Percentiles rank a stretch among this genome's conserved stretches.
phyloP scores from a whole-genome alignment of 257 asterid species.

The Rubia yunnanensis region DNA sequence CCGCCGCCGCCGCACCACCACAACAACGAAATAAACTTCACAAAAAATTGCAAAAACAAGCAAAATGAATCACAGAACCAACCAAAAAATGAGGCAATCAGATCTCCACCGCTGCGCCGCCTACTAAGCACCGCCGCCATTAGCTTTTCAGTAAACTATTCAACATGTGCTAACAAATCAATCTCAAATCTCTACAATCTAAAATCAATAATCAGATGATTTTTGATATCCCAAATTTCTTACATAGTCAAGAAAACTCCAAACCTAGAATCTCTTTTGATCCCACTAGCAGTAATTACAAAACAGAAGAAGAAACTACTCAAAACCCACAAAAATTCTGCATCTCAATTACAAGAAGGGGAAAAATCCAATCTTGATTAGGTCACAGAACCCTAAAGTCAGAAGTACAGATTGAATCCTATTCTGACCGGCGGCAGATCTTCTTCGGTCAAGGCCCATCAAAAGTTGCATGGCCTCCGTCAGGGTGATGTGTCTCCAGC shows the following conservation, averaged over 20 bases:
- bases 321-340: background rate
- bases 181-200: background rate
- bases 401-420: slow-evolving; percentile 12
- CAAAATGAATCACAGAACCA: too few species aligned
- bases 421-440: too few species aligned
- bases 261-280: slow-evolving; percentile 3
- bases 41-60: too few species aligned
- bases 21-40: too few species aligned
- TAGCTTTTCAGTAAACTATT: too few species aligned
- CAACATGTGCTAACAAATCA: slow-evolving; percentile 6
- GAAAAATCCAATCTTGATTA: background rate
- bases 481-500: too few species aligned
- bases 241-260: background rate
- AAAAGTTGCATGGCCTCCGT: too few species aligned
- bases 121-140: too few species aligned
- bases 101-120: too few species aligned
- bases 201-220: background rate
- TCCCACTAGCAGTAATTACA: background rate
- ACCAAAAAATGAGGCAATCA: too few species aligned
- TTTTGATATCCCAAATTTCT: background rate
- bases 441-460: too few species aligned
- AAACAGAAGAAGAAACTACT: background rate
- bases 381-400: slow-evolving; percentile 9
- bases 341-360: background rate
- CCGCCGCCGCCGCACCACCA: too few species aligned